Evolutionary conservation across 768 basidiomycete species (phyloP).

Genomic region (Lactifluus hygrophoroides): DNA sequence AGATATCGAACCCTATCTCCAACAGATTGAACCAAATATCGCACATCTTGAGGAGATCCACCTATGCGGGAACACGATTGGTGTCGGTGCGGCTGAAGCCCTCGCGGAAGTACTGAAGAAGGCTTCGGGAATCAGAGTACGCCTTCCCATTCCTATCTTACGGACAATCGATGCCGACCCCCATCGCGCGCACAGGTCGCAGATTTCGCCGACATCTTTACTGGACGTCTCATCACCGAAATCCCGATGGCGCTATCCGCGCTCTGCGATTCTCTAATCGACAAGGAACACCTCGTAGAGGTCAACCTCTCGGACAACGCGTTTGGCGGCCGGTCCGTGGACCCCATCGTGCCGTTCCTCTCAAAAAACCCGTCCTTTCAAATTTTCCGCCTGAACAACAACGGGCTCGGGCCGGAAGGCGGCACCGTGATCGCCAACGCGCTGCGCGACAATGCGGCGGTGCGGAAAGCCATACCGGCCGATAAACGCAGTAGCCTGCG

Average conservation of each 20-base stretch:
- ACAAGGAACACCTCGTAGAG: conserved; percentile 73
- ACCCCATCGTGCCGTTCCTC: conserved; percentile 88
- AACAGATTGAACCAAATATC: conserved; percentile 49
- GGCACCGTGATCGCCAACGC: conserved; percentile 83
- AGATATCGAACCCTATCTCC: conserved; percentile 69
- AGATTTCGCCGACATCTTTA: conserved; percentile 97
- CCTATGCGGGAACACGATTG: conserved; percentile 90
- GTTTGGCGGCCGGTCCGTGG: conserved; percentile 90
- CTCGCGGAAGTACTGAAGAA: conserved; percentile 71
- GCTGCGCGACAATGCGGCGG: conserved; percentile 60
- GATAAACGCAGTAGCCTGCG: conserved; percentile 66
- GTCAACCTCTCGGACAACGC: conserved; percentile 94
- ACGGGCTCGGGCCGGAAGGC: conserved; percentile 88
- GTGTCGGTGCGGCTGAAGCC: conserved; percentile 80
- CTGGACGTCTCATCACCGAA: conserved; percentile 89
- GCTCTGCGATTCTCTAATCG: conserved; percentile 79
- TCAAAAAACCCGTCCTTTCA: conserved; percentile 73
- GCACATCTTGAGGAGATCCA: conserved; percentile 71
- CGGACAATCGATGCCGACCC: conserved; percentile 2
- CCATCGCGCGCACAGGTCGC: conserved; percentile 62
- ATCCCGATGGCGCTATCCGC: conserved; percentile 86
- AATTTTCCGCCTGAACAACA: conserved; percentile 89
- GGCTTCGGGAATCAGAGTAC: conserved; percentile 62
- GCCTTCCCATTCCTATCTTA: conserved; percentile 23
- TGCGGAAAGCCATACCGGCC: conserved; percentile 42